phyloP scores from a whole-genome alignment of 2,329 filamentous ascomycete species.

The Diatrype stigma region DNA sequence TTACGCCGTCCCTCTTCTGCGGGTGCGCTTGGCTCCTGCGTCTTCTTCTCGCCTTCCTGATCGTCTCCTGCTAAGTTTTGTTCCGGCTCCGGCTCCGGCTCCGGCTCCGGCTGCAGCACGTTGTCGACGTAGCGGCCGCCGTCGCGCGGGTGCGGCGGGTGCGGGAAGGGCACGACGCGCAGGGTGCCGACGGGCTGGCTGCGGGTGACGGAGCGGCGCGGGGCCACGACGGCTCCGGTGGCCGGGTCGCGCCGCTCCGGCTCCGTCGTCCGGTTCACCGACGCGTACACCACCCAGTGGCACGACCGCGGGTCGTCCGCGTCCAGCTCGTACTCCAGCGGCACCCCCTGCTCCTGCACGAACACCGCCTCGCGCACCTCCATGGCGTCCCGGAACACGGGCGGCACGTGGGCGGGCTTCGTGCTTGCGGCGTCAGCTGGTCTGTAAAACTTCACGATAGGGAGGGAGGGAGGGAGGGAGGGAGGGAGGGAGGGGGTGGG shows the following conservation, averaged over 20 bases:
- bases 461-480: too few relatives aligned
- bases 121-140: slow-evolving; percentile 47
- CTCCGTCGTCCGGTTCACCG: slow-evolving; percentile 45
- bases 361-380: slow-evolving; percentile 57
- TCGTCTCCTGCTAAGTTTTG: too few relatives aligned
- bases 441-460: too few relatives aligned
- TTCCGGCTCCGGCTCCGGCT: slow-evolving; percentile 2
- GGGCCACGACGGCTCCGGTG: slow-evolving; percentile 35
- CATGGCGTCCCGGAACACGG: slow-evolving; percentile 61
- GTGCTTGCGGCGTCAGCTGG: too few relatives aligned
- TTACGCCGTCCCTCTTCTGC: slow-evolving; percentile 19
- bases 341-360: slow-evolving; percentile 54
- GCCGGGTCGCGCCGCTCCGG: slow-evolving; percentile 39
- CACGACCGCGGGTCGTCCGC: slow-evolving; percentile 72
- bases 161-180: slow-evolving; percentile 77
- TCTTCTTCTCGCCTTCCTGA: too few relatives aligned
- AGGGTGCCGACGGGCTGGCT: slow-evolving; percentile 66
- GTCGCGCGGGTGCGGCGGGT: slow-evolving; percentile 57
- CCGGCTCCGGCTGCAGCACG: slow-evolving; percentile 21
- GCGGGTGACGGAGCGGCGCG: slow-evolving; percentile 40
- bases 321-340: slow-evolving; percentile 71
- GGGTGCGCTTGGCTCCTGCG: slow-evolving; percentile 6
- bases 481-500: too few relatives aligned
- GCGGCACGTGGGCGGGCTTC: slow-evolving; percentile 37
- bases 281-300: slow-evolving; percentile 85